Base-by-base conservation (phyloP, 805 yeast species). In the Lachancea dasiensis region DNA sequence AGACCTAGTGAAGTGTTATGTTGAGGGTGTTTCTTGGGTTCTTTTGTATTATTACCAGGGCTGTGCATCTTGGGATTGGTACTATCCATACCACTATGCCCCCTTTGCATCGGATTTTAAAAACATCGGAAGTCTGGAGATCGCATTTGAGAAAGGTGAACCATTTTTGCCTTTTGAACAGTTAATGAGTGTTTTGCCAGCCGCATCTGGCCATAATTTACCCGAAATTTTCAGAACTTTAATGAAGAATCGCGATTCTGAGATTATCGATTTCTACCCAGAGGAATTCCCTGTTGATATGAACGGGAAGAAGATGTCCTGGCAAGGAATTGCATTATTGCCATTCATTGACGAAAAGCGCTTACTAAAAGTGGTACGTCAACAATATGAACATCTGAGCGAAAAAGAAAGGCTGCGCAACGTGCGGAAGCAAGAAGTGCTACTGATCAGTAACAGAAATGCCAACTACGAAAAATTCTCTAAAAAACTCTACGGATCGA, bases 21-120 rank as follows among this genome's bases (percentile, higher is more conserved):
- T 92, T 39, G 96, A 90, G 60, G 99, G 99, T 45, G 83, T 92
- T 3, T 78, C 95, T n/a, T 92, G 99, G 99, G 95, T 81, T 1
- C 68, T 92, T 46, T 63, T 86, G 38, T 92, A 92, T 60, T 92
- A 92, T 63, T 90, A 86, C 60, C 97, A 92, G 61, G 97, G 97
- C 2, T 90, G 97, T 64, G 95, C 95, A 0, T 90, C 97, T 0
- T 92, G 99, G 99, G 80, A 80, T 39, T 92, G 98, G 98, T 92
- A 77, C 60, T 92, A 81, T 52, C 98, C 97, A 0, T 90, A 81
- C 58, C 97, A 92, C 56, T 94, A 92, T 64, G 97, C 98, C 0
- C 99, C 99, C 16, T 89, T 92, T 69, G 97, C 97, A 0, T 73
- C 81, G 5, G 99, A 92, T 59, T 84, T 92, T 52, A 67, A 60